These are phyloP conservation scores for Elsinoe ampelina DNA, from an alignment of 2,329 filamentous ascomycete species.

Conservation along the genomic window DNA sequence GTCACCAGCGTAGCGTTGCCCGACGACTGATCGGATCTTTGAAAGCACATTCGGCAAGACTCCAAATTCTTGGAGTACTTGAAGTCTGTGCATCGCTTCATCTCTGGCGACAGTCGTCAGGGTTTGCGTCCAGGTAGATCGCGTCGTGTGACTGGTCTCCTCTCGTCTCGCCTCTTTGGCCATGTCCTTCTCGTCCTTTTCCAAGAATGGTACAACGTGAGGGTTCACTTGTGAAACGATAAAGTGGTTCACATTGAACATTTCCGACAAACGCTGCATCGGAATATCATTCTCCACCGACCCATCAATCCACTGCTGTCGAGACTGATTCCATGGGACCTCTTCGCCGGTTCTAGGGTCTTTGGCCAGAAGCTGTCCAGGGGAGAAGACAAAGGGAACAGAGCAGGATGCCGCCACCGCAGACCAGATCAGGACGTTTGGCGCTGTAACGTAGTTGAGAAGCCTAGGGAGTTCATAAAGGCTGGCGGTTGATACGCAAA, in stretches of 20 bases:
- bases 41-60: constrained; percentile 69
- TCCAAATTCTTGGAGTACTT: constrained; percentile 70
- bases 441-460: constrained; percentile 86
- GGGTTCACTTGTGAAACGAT: constrained; percentile 97
- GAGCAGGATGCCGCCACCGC: constrained; percentile 94
- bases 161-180: constrained; percentile 19
- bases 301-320: constrained; percentile 84
- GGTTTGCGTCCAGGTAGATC: constrained; percentile 53
- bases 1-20: constrained; percentile 86
- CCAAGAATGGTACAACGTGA: constrained; percentile 78
- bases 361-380: constrained; percentile 71
- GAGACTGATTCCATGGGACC: constrained; percentile 74
- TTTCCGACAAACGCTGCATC: constrained; percentile 78
- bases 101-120: constrained; percentile 66
- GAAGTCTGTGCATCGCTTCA: constrained; percentile 71
- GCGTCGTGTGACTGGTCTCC: constrained; percentile 25
- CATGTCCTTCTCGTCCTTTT: constrained; percentile 53
- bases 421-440: constrained; percentile 93
- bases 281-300: constrained; percentile 92
- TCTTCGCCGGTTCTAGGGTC: constrained; percentile 70
- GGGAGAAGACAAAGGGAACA: constrained; percentile 75
- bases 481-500: constrained; percentile 80
- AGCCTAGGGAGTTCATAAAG: constrained; percentile 79
- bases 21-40: constrained; percentile 62
- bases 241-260: constrained; percentile 98